A percentile compares a stretch with the other conserved stretches of the same genome.
These are phyloP conservation scores for Microstroma glucosiphilum DNA, from an alignment of 1,284 basidiomycete species.

Conservation along the genomic window DNA sequence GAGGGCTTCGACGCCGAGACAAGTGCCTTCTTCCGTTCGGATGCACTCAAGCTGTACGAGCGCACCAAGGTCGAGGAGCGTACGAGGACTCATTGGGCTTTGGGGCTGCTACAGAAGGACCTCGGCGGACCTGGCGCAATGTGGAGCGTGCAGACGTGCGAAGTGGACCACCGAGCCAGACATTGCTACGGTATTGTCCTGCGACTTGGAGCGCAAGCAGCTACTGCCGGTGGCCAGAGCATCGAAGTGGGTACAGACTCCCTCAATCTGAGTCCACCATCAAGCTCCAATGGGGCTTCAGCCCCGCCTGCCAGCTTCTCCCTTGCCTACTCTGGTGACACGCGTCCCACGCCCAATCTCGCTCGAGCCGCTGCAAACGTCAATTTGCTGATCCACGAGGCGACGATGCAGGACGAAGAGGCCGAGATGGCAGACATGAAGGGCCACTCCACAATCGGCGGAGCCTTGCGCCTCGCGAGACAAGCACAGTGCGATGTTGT, in stretches of 20 bases:
- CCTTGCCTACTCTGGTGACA: conserved; percentile 71
- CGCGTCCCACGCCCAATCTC: conserved; percentile 67
- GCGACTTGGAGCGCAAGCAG: conserved; percentile 54
- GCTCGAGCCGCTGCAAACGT: conserved; percentile 64
- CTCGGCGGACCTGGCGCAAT: conserved; percentile 1
- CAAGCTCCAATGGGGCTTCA: conserved; percentile 2
- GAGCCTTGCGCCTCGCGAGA: conserved; percentile 71
- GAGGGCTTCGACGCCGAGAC: too few relatives aligned
- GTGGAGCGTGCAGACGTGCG: conserved; percentile 4
- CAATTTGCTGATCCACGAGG: conserved; percentile 86
- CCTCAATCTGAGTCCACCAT: background rate
- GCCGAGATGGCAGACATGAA: conserved; percentile 64
- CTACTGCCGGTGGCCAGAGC: background rate
- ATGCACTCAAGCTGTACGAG: background rate
- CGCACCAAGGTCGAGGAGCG: background rate
- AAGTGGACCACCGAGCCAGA: conserved; percentile 21
- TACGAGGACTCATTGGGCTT: background rate
- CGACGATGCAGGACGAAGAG: conserved; percentile 71
- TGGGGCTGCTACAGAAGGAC: background rate
- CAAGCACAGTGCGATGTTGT: conserved; percentile 71
- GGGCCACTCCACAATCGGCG: conserved; percentile 80
- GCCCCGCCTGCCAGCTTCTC: conserved; percentile 10
- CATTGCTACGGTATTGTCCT: conserved; percentile 34
- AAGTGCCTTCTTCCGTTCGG: background rate
- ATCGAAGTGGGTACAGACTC: background rate